Conservation (phyloP, 176 grass and related monocot species). For the Oryza nivara region DNA sequence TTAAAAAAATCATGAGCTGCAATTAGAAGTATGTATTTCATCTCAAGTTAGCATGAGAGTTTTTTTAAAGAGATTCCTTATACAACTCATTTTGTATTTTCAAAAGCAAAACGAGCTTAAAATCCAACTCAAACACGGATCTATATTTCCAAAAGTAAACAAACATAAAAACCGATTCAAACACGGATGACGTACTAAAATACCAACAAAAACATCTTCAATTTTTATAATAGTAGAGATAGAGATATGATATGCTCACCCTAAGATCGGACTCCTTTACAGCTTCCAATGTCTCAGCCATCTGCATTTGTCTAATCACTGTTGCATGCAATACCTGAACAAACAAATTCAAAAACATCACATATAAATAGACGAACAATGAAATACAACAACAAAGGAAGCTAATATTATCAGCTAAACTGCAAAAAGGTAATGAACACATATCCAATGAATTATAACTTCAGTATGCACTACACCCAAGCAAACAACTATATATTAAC, state of each 20-base stretch:
- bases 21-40: too few relatives aligned
- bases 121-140: too few relatives aligned
- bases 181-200: too few relatives aligned
- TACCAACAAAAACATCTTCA: too few relatives aligned
- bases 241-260: slow-evolving; percentile 45
- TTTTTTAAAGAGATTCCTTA: too few relatives aligned
- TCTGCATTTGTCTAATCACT: slow-evolving; percentile 87
- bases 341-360: slow-evolving; percentile 21
- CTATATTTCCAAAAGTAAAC: too few relatives aligned
- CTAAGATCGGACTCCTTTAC: slow-evolving; percentile 61
- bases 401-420: slow-evolving; percentile 7
- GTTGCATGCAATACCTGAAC: slow-evolving; percentile 88
- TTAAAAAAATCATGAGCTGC: too few relatives aligned
- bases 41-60: too few relatives aligned
- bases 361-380: slow-evolving; percentile 13
- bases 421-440: slow-evolving; percentile 5
- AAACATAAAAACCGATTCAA: too few relatives aligned
- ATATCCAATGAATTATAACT: slow-evolving; percentile 22
- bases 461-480: slow-evolving; percentile 11
- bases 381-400: slow-evolving; percentile 15
- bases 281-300: slow-evolving; percentile 72
- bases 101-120: too few relatives aligned
- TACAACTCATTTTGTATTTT: too few relatives aligned
- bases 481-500: slow-evolving; percentile 8
- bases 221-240: too few relatives aligned